phyloP scores from a whole-genome alignment of 179 eudicot genomes.

The Camellia oleifera region DNA sequence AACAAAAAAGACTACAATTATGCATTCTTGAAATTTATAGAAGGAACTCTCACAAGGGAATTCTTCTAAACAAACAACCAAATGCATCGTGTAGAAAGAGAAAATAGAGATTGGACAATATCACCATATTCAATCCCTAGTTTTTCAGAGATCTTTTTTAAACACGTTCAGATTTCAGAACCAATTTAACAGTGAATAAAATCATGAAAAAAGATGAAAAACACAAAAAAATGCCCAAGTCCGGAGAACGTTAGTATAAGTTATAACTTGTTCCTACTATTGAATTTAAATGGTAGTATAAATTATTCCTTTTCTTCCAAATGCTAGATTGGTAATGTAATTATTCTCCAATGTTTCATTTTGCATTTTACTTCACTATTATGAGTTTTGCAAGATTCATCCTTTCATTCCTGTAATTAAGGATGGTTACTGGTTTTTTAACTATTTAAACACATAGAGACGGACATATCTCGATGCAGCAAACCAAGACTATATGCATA shows the following conservation, averaged over 20 bases:
- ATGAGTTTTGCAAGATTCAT: background rate
- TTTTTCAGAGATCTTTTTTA: too few species aligned
- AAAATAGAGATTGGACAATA: too few species aligned
- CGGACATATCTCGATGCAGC: background rate
- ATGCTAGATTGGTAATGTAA: background rate
- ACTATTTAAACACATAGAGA: background rate
- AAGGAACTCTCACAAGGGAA: background rate
- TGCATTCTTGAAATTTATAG: too few species aligned
- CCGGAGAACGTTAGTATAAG: background rate
- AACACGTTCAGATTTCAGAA: constrained; percentile 1
- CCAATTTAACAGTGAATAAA: background rate
- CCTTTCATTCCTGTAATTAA: background rate
- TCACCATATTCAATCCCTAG: too few species aligned
- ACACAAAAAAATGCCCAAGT: background rate
- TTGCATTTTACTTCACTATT: background rate
- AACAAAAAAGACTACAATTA: too few species aligned
- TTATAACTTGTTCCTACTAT: too few species aligned
- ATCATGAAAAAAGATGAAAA: background rate
- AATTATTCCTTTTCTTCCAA: background rate
- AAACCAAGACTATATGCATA: background rate
- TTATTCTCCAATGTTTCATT: background rate
- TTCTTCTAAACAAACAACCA: background rate
- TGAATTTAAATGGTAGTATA: too few species aligned
- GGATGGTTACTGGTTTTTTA: background rate
- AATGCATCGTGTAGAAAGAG: background rate